These are phyloP conservation scores for Priceomyces fermenticarens DNA, from an alignment of 805 yeast genomes.

Conservation along the genomic window DNA sequence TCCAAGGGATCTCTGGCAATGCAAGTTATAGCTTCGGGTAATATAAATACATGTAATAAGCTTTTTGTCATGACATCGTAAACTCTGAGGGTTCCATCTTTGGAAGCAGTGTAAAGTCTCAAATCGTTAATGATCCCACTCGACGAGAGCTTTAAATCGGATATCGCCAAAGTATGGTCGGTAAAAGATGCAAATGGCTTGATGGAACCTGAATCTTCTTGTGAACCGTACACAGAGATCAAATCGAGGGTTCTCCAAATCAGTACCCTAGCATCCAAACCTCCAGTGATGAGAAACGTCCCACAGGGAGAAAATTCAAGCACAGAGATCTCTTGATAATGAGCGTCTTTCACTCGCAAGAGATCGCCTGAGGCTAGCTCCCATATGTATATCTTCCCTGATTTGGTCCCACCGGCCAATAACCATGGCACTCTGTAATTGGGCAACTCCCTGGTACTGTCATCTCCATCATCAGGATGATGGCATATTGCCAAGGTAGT, in stretches of 20 bases:
- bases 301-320: constrained; percentile 59
- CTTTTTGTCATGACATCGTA: constrained; percentile 51
- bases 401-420: constrained; percentile 66
- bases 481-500: constrained; percentile 50
- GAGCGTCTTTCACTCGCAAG: constrained; percentile 71
- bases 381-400: constrained; percentile 87
- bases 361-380: constrained; percentile 75
- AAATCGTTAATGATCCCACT: constrained; percentile 58
- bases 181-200: constrained; percentile 60
- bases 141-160: constrained; percentile 44
- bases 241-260: constrained; percentile 73
- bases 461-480: constrained; percentile 17
- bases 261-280: constrained; percentile 74
- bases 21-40: constrained; percentile 54
- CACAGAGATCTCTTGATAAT: constrained; percentile 71
- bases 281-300: constrained; percentile 70
- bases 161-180: constrained; percentile 58
- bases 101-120: constrained; percentile 64
- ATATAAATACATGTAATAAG: constrained; percentile 69
- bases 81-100: constrained; percentile 71
- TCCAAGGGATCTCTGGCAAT: constrained; percentile 75
- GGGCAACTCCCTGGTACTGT: constrained; percentile 19
- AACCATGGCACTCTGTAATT: constrained; percentile 56
- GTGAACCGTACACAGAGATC: constrained; percentile 27
- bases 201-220: constrained; percentile 29